Evolutionary conservation across 768 basidiomycete genomes (phyloP).

Genomic region (Lactarius quietus): DNA sequence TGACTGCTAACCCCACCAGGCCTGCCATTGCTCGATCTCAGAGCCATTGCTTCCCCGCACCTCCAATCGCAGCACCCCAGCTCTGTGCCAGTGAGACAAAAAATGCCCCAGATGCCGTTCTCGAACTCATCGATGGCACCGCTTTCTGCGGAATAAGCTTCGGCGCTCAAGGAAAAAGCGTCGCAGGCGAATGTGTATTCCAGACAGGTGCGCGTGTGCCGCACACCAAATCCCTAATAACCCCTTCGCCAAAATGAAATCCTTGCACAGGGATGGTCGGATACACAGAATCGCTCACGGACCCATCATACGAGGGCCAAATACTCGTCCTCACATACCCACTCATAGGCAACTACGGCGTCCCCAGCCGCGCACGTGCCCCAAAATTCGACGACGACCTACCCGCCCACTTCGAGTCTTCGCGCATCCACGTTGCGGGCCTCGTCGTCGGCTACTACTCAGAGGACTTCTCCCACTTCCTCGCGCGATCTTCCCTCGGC

Average conservation of each 20-base stretch:
- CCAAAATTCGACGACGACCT: slow-evolving; percentile 55
- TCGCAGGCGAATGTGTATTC: slow-evolving; percentile 98
- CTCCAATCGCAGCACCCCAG: slow-evolving; percentile 37
- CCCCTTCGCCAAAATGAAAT: slow-evolving; percentile 20
- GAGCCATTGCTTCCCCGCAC: slow-evolving; percentile 37
- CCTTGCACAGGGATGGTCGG: slow-evolving; percentile 87
- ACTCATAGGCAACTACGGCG: slow-evolving; percentile 95
- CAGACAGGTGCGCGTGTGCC: slow-evolving; percentile 81
- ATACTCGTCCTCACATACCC: slow-evolving; percentile 98
- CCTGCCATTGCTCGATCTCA: slow-evolving; percentile 46
- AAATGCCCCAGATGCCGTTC: slow-evolving; percentile 53
- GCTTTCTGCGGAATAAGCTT: slow-evolving; percentile 89
- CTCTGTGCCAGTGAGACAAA: slow-evolving; percentile 24
- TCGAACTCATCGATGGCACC: slow-evolving; percentile 89
- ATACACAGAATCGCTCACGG: slow-evolving; percentile 96
- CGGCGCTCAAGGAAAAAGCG: slow-evolving; percentile 85
- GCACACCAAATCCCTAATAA: slow-evolving; percentile 8
- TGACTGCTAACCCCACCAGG: slow-evolving; percentile 39
- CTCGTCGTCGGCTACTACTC: slow-evolving; percentile 94
- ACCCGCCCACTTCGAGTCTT: slow-evolving; percentile 86
- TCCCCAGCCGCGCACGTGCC: slow-evolving; percentile 62
- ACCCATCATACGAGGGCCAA: slow-evolving; percentile 97
- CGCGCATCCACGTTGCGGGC: slow-evolving; percentile 88
- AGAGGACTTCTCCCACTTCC: slow-evolving; percentile 90
- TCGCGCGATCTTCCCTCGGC: slow-evolving; percentile 83